A percentile compares a stretch with the other conserved stretches of the same genome.
Conservation (phyloP, 805 yeast genomes). For the Lipomyces sp. region DNA sequence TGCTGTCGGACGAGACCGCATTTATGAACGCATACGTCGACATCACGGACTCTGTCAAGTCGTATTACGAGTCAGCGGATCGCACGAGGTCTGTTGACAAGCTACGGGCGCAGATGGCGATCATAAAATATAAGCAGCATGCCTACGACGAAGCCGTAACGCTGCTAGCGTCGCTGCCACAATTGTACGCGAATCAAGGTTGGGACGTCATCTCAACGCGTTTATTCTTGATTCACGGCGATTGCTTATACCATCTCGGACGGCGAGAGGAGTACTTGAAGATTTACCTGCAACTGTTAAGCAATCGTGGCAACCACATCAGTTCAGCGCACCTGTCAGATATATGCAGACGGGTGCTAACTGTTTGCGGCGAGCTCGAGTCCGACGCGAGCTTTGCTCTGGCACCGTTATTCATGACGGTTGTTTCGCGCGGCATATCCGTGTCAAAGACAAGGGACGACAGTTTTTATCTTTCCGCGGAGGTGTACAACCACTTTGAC, state of each 20-base stretch:
- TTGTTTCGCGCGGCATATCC: not conserved
- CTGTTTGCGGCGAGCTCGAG: constrained; percentile 9
- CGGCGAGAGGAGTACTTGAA: constrained; percentile 33
- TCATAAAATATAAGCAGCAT: constrained; percentile 56
- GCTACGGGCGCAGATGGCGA: constrained; percentile 74
- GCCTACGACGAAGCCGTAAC: constrained; percentile 60
- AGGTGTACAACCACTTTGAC: constrained; percentile 12
- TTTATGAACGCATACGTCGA: constrained; percentile 47
- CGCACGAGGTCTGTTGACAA: constrained; percentile 67
- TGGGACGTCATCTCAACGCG: constrained; percentile 71
- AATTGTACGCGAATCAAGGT: constrained; percentile 61
- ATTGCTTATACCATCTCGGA: constrained; percentile 49
- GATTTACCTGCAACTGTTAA: constrained; percentile 19
- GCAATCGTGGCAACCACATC: not conserved
- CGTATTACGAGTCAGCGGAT: constrained; percentile 49
- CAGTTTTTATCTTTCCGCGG: constrained; percentile 10
- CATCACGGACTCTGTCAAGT: constrained; percentile 56
- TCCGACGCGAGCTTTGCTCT: constrained; percentile 4
- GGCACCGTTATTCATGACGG: constrained; percentile 8
- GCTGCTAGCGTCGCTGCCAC: constrained; percentile 65
- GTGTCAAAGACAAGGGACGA: constrained; percentile 15
- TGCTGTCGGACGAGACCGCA: constrained; percentile 37
- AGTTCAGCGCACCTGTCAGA: constrained; percentile 1
- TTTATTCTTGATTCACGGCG: constrained; percentile 63
- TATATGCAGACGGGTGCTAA: constrained; percentile 5